Evolutionary conservation across 108 stramenopile species (phyloP).

Genomic region (Nitzschia sp.): DNA sequence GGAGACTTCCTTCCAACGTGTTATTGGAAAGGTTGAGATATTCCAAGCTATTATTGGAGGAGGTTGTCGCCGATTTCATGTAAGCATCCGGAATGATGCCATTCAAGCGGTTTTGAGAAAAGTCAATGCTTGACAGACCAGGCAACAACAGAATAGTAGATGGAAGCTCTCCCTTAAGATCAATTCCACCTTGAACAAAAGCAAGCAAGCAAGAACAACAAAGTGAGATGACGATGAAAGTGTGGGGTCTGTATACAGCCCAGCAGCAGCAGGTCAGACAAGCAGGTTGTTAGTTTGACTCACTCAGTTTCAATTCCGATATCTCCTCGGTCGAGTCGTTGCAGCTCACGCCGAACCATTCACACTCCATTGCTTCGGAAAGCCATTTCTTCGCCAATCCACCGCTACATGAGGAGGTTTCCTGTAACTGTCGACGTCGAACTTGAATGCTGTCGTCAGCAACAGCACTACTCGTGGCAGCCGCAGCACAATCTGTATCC

Average conservation of each 20-base stretch:
- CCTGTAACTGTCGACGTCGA: background rate
- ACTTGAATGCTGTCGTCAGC: too few species aligned
- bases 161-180: constrained; percentile 6
- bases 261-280: too few species aligned
- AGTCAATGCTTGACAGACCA: background rate
- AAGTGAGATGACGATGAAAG: too few species aligned
- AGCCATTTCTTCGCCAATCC: constrained; percentile 12
- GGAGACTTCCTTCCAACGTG: too few species aligned
- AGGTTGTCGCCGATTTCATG: background rate
- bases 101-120: background rate
- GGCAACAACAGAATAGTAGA: background rate
- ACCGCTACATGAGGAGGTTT: background rate
- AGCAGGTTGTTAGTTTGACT: too few species aligned
- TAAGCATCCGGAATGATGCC: too few species aligned
- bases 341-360: constrained; percentile 29
- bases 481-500: background rate
- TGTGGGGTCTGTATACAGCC: too few species aligned
- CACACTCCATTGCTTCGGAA: constrained; percentile 11
- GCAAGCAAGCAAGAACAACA: too few species aligned
- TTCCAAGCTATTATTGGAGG: background rate
- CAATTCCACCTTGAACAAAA: too few species aligned
- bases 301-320: background rate
- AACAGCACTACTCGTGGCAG: background rate
- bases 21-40: too few species aligned
- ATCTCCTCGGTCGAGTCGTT: background rate